These are phyloP conservation scores for Didymella exigua DNA, from an alignment of 2,329 filamentous ascomycete species.

Conservation along the genomic window DNA sequence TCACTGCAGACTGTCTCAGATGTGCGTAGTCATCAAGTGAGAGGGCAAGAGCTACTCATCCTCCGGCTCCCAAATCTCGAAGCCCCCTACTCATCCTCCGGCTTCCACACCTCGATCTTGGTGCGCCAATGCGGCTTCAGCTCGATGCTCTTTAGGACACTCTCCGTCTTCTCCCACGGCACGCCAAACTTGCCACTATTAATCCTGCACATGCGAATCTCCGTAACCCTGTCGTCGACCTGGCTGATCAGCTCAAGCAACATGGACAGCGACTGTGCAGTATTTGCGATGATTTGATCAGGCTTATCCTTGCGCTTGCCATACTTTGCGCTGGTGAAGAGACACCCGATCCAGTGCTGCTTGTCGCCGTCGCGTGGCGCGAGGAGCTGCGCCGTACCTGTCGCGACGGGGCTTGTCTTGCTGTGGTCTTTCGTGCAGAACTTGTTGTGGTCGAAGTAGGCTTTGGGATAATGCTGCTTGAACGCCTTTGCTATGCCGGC, in stretches of 20 bases:
- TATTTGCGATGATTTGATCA: constrained; percentile 56
- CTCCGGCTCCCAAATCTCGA: no score
- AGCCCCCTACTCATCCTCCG: background rate
- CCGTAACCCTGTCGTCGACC: constrained; percentile 24
- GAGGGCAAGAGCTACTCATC: background rate
- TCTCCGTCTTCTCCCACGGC: constrained; percentile 58
- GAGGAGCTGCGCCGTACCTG: constrained; percentile 61
- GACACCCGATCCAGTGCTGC: constrained; percentile 62
- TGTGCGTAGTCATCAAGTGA: background rate
- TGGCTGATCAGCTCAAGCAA: constrained; percentile 53
- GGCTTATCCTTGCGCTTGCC: constrained; percentile 53
- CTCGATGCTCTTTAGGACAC: constrained; percentile 45
- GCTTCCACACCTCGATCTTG: constrained; percentile 38
- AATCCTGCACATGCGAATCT: constrained; percentile 59
- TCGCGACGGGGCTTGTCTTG: constrained; percentile 34
- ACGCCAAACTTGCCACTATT: constrained; percentile 65
- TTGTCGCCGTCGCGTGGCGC: constrained; percentile 51
- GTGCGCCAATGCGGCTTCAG: constrained; percentile 30
- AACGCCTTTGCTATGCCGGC: constrained; percentile 63
- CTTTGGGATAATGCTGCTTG: constrained; percentile 56
- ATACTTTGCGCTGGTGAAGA: constrained; percentile 61
- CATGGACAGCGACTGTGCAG: constrained; percentile 55
- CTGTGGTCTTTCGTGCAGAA: constrained; percentile 52
- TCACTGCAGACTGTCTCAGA: background rate
- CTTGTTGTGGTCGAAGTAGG: constrained; percentile 54